phyloP scores from a whole-genome alignment of 2,329 filamentous ascomycete species.

The Aspergillus fijiensis region DNA sequence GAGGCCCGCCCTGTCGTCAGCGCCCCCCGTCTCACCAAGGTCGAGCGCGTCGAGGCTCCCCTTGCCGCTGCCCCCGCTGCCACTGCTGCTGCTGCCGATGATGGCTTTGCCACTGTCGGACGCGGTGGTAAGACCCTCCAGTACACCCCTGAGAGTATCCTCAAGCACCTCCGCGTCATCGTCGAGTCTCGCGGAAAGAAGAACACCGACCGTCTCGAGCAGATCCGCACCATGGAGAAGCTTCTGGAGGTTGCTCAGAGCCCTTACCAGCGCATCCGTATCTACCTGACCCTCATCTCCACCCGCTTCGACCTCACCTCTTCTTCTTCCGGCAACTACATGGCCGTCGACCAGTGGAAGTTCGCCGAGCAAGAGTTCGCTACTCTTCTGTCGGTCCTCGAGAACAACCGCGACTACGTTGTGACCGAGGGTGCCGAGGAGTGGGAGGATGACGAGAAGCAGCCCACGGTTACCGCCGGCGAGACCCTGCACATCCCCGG shows the following conservation, averaged over 20 bases:
- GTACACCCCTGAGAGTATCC: constrained; percentile 95
- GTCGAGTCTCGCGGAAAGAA: constrained; percentile 97
- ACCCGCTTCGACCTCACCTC: constrained; percentile 91
- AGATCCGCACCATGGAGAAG: constrained; percentile 98
- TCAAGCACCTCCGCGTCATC: constrained; percentile 92
- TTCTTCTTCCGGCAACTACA: constrained; percentile 69
- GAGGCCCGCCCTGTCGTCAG: constrained; percentile 56
- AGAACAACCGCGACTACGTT: constrained; percentile 74
- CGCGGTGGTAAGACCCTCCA: constrained; percentile 84
- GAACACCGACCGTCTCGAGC: constrained; percentile 92
- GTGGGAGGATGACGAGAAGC: constrained; percentile 98
- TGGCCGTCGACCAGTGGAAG: constrained; percentile 98
- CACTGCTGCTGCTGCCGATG: constrained; percentile 62
- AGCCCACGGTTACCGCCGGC: constrained; percentile 68
- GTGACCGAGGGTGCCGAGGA: constrained; percentile 92
- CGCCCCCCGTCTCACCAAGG: constrained; percentile 52
- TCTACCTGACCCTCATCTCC: constrained; percentile 86
- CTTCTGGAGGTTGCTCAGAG: constrained; percentile 82
- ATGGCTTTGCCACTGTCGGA: constrained; percentile 85
- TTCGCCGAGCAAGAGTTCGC: constrained; percentile 83
- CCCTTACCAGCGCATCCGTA: constrained; percentile 91
- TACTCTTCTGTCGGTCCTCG: constrained; percentile 73
- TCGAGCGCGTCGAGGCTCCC: constrained; percentile 46
- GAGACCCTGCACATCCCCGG: constrained; percentile 89
- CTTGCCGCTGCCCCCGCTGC: constrained; percentile 48